Evolutionary conservation across 2,329 filamentous ascomycete genomes (phyloP).

Genomic region (Aspergillus arachidicola): DNA sequence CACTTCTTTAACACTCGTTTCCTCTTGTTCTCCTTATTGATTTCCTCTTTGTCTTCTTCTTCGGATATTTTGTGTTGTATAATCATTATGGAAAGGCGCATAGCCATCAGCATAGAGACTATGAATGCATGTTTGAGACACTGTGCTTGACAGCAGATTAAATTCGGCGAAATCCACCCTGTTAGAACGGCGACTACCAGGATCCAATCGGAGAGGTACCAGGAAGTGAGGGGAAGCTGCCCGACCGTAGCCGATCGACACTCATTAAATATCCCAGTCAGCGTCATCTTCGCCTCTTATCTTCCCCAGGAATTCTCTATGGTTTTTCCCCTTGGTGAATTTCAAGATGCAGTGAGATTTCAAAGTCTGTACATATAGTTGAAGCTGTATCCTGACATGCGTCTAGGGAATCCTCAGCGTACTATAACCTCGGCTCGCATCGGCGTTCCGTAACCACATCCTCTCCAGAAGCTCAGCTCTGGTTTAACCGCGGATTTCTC

Average conservation of each 20-base stretch:
- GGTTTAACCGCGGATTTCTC: conserved; percentile 43
- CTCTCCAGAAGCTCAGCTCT: conserved; percentile 35
- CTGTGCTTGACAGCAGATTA: too few relatives aligned
- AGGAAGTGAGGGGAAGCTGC: neutral
- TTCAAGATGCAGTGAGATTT: neutral
- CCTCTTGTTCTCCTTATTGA: too few relatives aligned
- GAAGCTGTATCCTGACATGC: neutral
- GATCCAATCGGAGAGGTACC: neutral
- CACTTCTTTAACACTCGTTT: too few relatives aligned
- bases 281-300: neutral
- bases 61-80: neutral
- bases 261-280: neutral
- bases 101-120: neutral
- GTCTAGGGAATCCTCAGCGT: conserved; percentile 9
- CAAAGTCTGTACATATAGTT: neutral
- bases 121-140: too few relatives aligned
- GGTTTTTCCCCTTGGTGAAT: neutral
- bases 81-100: neutral
- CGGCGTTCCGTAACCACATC: conserved; percentile 40
- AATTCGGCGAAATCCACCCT: too few relatives aligned
- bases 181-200: neutral
- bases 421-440: conserved; percentile 36
- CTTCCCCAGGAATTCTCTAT: neutral
- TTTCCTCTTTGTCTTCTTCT: too few relatives aligned
- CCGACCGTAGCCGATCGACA: neutral